Base-by-base conservation (phyloP, 2,329 filamentous ascomycete genomes). In the Fusarium ramigenum region DNA sequence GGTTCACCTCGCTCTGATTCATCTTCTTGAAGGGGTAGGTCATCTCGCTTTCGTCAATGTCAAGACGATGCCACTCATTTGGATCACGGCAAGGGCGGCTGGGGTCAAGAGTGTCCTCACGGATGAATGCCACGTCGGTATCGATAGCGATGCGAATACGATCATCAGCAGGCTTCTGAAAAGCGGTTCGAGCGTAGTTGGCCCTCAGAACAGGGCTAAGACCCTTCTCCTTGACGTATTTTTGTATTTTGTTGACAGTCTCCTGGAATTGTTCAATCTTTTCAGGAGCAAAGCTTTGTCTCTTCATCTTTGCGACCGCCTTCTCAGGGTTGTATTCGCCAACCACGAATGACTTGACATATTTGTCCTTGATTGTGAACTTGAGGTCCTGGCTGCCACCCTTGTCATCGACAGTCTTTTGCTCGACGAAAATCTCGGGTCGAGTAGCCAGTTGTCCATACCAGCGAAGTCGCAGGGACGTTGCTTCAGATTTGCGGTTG, bases 301-400 rank as follows among this genome's bases (percentile, higher is more conserved):
- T 89, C 82, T 94, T 92, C 87, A 98, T 93, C 85, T 97, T 97
- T 77, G 93, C 87, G 34, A 97, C 86, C 61, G 90, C 92, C 87
- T 97, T 98, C 81, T 98, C 96, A 90, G 97, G 93, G 78, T 93
- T 91, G 83, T 98, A 97, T 73, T 96, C 89, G 54, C 93, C 94
- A 58, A 93, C 90, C 60, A 99, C 89, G 83, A 97, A 98, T 3
- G 91, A 87, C 81, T 95, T 92, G 70, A 98, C 88, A 80, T 98
- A 97, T 82, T 98, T 98, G 79, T 95, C 93, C 85, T 99, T 99
- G 83, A 98, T 93, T 28, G 89, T 86, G 77, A 98, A 93, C 75
- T 91, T 91, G 76, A 91, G 89, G 81, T 97, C 95, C 74, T 93
- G 90, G 81, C 93, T 96, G 61, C 87, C 89, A 72, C 94, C 92